These are phyloP conservation scores for Cyclotella choctawhatcheeana DNA, from an alignment of 108 stramenopile species.

Conservation along the genomic window DNA sequence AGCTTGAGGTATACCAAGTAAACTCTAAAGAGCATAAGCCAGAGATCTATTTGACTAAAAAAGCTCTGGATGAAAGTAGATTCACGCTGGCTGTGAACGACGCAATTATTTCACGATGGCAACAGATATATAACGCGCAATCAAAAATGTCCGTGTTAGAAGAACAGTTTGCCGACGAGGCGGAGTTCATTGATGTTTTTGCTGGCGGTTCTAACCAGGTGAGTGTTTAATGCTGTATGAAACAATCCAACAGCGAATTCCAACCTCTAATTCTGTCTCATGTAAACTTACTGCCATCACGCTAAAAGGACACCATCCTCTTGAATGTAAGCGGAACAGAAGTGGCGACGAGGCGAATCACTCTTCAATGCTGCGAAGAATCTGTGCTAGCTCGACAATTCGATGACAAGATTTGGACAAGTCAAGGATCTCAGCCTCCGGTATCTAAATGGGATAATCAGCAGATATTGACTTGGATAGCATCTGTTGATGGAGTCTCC, in stretches of 20 bases:
- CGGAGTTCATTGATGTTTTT: conserved; percentile 22
- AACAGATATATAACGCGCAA: conserved; percentile 13
- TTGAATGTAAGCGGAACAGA: conserved; percentile 52
- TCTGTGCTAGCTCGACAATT: conserved; percentile 42
- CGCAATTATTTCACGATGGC: conserved; percentile 24
- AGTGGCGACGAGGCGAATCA: conserved; percentile 35
- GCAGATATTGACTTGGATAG: conserved; percentile 25
- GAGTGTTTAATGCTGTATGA: no score
- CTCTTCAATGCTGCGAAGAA: conserved; percentile 26
- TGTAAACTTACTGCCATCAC: no score
- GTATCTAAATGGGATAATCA: conserved; percentile 19
- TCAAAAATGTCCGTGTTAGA: conserved; percentile 18
- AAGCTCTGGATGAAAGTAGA: conserved; percentile 6
- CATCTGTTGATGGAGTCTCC: conserved; percentile 22
- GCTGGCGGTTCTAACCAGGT: conserved; percentile 4
- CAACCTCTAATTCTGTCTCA: no score
- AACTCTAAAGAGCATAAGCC: not conserved
- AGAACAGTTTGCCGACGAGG: conserved; percentile 35
- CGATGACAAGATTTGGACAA: conserved; percentile 17
- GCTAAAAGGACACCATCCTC: conserved; percentile 29
- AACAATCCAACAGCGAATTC: no score
- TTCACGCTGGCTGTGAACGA: conserved; percentile 34
- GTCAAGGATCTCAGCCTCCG: not conserved
- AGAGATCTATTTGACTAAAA: not conserved
- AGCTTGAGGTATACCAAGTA: conserved; percentile 7